A percentile compares a stretch with the other conserved stretches of the same genome.
Evolutionary conservation across 495 filamentous ascomycete genomes (phyloP).

Genomic region (Penicillium pancosmium): DNA sequence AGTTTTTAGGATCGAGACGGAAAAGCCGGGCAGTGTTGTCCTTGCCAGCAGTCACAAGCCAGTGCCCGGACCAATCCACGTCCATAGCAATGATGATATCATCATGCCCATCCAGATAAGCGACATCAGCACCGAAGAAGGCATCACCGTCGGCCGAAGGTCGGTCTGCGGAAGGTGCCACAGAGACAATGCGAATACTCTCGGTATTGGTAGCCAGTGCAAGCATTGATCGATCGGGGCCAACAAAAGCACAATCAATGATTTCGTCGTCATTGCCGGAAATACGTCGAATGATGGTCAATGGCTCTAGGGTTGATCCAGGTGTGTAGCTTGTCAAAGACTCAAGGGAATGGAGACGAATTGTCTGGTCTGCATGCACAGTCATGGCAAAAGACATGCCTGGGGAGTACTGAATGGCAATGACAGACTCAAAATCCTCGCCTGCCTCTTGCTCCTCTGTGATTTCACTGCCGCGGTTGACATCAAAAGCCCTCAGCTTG

Average conservation of each 20-base stretch:
- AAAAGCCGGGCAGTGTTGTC: slow-evolving; percentile 94
- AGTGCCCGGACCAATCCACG: slow-evolving; percentile 93
- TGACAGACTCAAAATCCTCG: slow-evolving; percentile 76
- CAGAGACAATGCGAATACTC: slow-evolving; percentile 81
- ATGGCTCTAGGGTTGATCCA: slow-evolving; percentile 43
- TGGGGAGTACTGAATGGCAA: slow-evolving; percentile 66
- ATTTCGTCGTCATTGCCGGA: slow-evolving; percentile 98
- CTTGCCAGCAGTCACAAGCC: slow-evolving; percentile 94
- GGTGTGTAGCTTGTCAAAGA: slow-evolving; percentile 39
- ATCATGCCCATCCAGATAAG: slow-evolving; percentile 81
- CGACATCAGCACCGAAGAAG: slow-evolving; percentile 88
- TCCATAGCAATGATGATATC: slow-evolving; percentile 96
- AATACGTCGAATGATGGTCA: slow-evolving; percentile 68
- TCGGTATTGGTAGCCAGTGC: slow-evolving; percentile 95
- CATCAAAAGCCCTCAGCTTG: slow-evolving; percentile 78
- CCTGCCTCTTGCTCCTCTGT: slow-evolving; percentile 67
- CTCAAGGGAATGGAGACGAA: slow-evolving; percentile 70
- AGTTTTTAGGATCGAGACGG: slow-evolving; percentile 76
- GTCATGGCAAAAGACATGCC: slow-evolving; percentile 71
- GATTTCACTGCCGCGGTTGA: slow-evolving; percentile 73
- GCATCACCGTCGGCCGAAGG: slow-evolving; percentile 37
- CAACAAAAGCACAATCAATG: slow-evolving; percentile 86
- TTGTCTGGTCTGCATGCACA: slow-evolving; percentile 85
- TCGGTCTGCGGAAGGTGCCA: slow-evolving; percentile 46
- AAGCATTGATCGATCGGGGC: slow-evolving; percentile 75